Base-by-base conservation (phyloP, 75 land plant species). In the Selaginella moellendorffii region DNA sequence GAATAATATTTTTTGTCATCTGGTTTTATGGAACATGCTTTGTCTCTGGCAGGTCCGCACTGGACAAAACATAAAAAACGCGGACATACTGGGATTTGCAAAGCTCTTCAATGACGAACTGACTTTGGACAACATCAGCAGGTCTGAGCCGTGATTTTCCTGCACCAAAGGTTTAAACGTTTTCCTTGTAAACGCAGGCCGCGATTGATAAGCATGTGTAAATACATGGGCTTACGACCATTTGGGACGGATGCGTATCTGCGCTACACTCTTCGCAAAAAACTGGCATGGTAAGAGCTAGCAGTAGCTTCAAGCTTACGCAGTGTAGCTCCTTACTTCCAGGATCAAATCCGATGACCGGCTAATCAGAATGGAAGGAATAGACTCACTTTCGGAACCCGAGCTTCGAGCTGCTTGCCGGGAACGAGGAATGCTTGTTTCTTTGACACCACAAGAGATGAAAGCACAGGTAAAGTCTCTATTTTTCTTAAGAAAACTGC, bases 31-130 rank as follows among this genome's bases (percentile, higher is more conserved):
- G 52, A 61, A 52, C 2, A 2, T 14, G 2, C 20, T 2, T 14
- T 36, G 10, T 5, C 14, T 36, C 5, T 36, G 14, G 14, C 46
- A 95, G 99, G 99, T 90, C 26, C 81, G 97, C 29, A 95, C 71
- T 17, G 99, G 99, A 25, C 82, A 67, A 10, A 29, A 62, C 24
- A 87, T 95, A 26, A 69, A 79, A 1, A 95, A 95, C 76, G 88
- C 86, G 12, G 92, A 95, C 68, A 95, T 95, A 53, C 64, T 95
- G 62, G 75, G 74, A 60, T 95, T 95, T 81, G 99, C 92, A 46
- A 90, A 95, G 69, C 77, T 95, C 51, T 95, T 95, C 72, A 90
- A 95, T 74, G 99, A 95, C 77, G 99, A 95, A 71, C 77, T 95
- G 24, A 95, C 99, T 27, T 68, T 95, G 63, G 97, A 90, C 70